Conservation (phyloP, 2,329 filamentous ascomycete genomes). For the Cladosporium sp. region DNA sequence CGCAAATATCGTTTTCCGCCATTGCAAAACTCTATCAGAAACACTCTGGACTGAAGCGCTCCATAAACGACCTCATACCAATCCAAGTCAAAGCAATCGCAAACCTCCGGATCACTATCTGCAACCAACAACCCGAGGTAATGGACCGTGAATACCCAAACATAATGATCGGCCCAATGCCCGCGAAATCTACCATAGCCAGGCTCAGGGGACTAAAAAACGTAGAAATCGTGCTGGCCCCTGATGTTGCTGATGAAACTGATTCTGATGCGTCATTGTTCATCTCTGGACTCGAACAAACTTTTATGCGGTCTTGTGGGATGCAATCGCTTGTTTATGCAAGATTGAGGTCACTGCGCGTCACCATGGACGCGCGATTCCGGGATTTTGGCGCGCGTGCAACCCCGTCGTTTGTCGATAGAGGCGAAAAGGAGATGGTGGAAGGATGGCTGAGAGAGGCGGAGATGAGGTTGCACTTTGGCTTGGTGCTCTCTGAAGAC, state of each 20-base stretch:
- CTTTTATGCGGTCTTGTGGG: neutral
- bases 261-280: neutral
- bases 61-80: neutral
- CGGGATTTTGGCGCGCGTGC: neutral
- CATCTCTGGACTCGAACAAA: neutral
- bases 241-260: neutral
- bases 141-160: neutral
- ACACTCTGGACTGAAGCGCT: neutral
- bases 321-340: neutral
- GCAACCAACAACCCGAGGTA: neutral
- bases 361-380: neutral
- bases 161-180: neutral
- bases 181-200: neutral
- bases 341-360: neutral
- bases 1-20: neutral
- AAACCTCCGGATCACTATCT: neutral
- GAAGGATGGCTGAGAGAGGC: neutral
- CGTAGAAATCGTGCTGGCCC: neutral
- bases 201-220: neutral
- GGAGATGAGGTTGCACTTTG: neutral
- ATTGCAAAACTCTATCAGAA: neutral
- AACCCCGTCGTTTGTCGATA: neutral
- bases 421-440: neutral
- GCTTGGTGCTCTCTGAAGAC: neutral
- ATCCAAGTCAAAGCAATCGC: neutral